Percentiles rank a stretch among this genome's conserved stretches.
Conservation (phyloP, 805 yeast genomes). For the Saccharomyces eubayanus region DNA sequence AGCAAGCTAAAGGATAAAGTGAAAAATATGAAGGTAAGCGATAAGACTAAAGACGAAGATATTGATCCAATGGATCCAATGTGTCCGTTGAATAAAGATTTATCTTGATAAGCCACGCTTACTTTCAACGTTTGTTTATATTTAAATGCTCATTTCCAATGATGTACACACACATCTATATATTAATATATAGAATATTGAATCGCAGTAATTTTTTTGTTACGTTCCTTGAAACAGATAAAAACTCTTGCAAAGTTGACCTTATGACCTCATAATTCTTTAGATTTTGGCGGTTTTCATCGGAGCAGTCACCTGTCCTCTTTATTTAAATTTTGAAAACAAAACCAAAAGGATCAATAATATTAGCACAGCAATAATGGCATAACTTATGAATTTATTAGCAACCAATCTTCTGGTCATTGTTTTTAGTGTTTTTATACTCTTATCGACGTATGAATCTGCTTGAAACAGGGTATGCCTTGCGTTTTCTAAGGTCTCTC, state of each 20-base stretch:
- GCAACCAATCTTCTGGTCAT: slow-evolving; percentile 93
- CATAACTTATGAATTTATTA: slow-evolving; percentile 81
- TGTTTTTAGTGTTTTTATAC: slow-evolving; percentile 73
- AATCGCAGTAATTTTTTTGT: background rate
- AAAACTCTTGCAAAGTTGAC: background rate
- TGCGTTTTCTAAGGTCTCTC: slow-evolving; percentile 84
- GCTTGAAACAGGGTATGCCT: slow-evolving; percentile 84
- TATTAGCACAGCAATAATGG: slow-evolving; percentile 81
- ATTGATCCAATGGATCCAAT: background rate
- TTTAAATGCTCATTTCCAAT: background rate
- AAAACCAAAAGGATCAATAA: slow-evolving; percentile 74
- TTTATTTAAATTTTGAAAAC: slow-evolving; percentile 67
- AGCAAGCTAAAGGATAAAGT: slow-evolving; percentile 15
- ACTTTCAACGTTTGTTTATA: background rate
- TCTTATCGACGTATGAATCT: slow-evolving; percentile 84
- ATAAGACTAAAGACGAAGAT: slow-evolving; percentile 1
- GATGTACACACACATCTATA: background rate
- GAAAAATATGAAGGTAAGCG: slow-evolving; percentile 8
- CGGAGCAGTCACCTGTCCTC: background rate
- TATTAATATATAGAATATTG: background rate
- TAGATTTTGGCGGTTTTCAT: slow-evolving; percentile 36
- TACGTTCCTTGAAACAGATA: background rate
- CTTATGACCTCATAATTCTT: slow-evolving; percentile 5
- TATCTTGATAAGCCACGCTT: background rate
- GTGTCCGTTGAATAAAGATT: background rate